Conservation (phyloP, 2,329 filamentous ascomycete genomes). For the Epichloe bromicola region DNA sequence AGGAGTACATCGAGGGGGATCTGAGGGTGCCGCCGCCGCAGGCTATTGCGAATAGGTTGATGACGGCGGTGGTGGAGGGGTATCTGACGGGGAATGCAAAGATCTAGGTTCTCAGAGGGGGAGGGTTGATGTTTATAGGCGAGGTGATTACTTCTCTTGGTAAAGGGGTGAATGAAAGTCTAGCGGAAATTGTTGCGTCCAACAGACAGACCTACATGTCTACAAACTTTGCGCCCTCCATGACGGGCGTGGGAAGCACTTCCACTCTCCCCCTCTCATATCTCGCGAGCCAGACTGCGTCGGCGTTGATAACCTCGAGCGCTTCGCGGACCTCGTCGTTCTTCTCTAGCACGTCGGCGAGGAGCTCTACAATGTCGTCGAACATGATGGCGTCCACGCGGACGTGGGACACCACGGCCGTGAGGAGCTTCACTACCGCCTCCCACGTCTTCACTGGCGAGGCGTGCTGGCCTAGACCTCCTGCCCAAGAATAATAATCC, state of each 20-base stretch:
- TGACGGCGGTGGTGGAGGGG: slow-evolving; percentile 65
- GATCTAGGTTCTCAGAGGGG: slow-evolving; percentile 23
- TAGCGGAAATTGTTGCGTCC: no score
- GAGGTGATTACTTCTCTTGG: no score
- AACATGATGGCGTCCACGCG: slow-evolving; percentile 55
- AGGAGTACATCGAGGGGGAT: slow-evolving; percentile 57
- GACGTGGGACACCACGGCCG: slow-evolving; percentile 48
- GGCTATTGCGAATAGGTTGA: slow-evolving; percentile 84
- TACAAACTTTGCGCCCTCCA: slow-evolving; percentile 30
- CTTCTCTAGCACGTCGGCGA: slow-evolving; percentile 36
- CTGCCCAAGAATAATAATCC: slow-evolving; percentile 9
- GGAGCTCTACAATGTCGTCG: slow-evolving; percentile 54
- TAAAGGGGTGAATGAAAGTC: no score
- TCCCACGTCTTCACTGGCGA: slow-evolving; percentile 53
- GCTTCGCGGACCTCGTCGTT: slow-evolving; percentile 38
- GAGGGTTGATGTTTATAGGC: no score
- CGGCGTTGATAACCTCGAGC: slow-evolving; percentile 52
- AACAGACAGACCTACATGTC: slow-evolving; percentile 10
- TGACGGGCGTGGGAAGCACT: slow-evolving; percentile 22
- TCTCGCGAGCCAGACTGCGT: slow-evolving; percentile 63
- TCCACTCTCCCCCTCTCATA: slow-evolving; percentile 32
- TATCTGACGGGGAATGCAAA: slow-evolving; percentile 46
- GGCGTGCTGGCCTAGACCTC: slow-evolving; percentile 43
- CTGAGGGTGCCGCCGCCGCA: slow-evolving; percentile 72
- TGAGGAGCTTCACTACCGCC: slow-evolving; percentile 44